Evolutionary conservation across 306 rosid genomes (phyloP).

Genomic region (Trifolium fragiferum): DNA sequence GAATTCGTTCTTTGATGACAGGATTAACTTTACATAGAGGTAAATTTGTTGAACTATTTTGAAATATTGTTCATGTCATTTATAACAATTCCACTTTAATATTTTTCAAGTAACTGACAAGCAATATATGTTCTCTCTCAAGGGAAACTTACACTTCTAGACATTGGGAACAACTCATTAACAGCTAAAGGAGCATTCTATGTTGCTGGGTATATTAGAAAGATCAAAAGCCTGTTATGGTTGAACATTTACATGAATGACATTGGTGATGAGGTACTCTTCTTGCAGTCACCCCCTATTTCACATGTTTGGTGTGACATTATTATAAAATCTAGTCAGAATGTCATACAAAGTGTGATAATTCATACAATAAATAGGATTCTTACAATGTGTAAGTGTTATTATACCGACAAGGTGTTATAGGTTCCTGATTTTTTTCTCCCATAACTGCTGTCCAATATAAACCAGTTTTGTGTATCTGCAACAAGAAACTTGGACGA

Average conservation of each 20-base stretch:
- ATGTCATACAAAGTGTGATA: constrained; percentile 22
- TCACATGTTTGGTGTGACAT: constrained; percentile 8
- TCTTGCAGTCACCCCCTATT: constrained; percentile 31
- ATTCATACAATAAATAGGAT: constrained; percentile 19
- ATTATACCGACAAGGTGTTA: constrained; percentile 19
- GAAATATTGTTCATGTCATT: constrained; percentile 27
- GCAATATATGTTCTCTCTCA: constrained; percentile 44
- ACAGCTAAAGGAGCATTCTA: constrained; percentile 83
- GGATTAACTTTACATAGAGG: constrained; percentile 83
- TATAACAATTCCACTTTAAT: constrained; percentile 17
- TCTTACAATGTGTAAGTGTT: constrained; percentile 17
- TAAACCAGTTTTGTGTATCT: constrained; percentile 34
- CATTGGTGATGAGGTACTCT: constrained; percentile 89
- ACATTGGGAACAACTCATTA: constrained; percentile 86
- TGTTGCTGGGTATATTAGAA: constrained; percentile 80
- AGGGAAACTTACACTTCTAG: constrained; percentile 85
- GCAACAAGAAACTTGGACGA: constrained; percentile 10
- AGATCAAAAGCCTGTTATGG: constrained; percentile 73
- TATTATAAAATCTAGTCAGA: constrained; percentile 32
- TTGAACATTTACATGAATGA: constrained; percentile 96
- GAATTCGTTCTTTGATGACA: constrained; percentile 75
- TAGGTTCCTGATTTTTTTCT: background rate
- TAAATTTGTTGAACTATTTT: constrained; percentile 44
- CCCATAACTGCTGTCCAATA: constrained; percentile 6
- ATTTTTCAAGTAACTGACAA: constrained; percentile 42